Base-by-base conservation (phyloP, 352 stramenopile species). In the Phytophthora lateralis region DNA sequence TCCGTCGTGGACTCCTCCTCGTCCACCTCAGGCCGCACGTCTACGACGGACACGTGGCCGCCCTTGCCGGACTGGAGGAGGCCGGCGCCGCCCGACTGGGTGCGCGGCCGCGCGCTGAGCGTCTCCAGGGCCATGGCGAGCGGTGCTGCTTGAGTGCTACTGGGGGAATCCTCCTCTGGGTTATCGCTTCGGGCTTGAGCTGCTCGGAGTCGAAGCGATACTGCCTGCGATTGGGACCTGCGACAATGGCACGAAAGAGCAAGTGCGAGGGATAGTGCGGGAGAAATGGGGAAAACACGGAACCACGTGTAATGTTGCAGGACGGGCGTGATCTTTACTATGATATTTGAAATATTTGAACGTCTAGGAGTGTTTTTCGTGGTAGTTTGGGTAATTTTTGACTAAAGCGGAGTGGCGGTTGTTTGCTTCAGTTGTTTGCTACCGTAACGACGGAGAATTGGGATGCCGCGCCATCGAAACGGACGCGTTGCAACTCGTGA, bases 41-140 rank as follows among this genome's bases (percentile, higher is more conserved):
- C 63, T n/a, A 76, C 27, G 7, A 32, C 30, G 14, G 62, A 51
- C 52, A 69, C 67, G 38, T 69, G 48, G 15, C 44, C 35, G 44
- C 32, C 54, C 30, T 66, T 72, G 39, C 8, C 53, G 34, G 41
- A 37, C 35, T 66, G 47, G 5, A 64, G 21, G 42, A 69, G 54
- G 9, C 55, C 49, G 5, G 54, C 39, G 27, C 57, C 55, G 6
- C 47, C 55, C 18, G 44, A 72, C 4, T 69, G 59, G 37, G 54
- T 55, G 17, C 63, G 63, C 7, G 63, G 47, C 18, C 67, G 56
- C 20, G 57, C 43, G 26, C 52, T 63, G 32, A 69, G 45, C 17
- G 48, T 65, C 15, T 75, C 61, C 26, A 66, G 42, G 50, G 66
- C 60, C 65, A 73, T 73, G 11, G 34, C 11, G 4, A 17, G 39